Base-by-base conservation (phyloP, 805 yeast genomes). In the Saturnispora halmiae region DNA sequence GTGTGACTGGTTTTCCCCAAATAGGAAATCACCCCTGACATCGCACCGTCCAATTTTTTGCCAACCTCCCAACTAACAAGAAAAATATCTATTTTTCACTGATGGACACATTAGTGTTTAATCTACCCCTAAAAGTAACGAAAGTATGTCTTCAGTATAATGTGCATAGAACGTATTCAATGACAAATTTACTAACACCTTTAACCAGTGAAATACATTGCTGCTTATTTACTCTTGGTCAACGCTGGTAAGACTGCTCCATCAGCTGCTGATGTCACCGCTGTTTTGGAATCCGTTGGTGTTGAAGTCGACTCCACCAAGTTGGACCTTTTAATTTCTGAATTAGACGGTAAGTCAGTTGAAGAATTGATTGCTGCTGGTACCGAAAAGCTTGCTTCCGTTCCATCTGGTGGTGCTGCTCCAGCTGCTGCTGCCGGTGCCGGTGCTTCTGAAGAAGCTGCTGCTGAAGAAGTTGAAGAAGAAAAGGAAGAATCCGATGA, bases 181-280 rank as follows among this genome's bases (percentile, higher is more conserved):
- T 11, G 11, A 20, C 20, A 10, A n/a, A 4, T 15, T n/a, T 38
- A 38, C 30, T 30, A 38, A 20, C 36, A 25, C 30, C 20, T 11
- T 14, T 20, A 21, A 4, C 34, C 46, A 71, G 76, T 83, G 92
- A 83, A 82, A 73, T 83, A 83, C 80, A 75, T 83, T 73, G 94
- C 94, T 72, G 90, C 94, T 72, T 83, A 83, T 76, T 80, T 83
- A 70, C 78, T 83, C 72, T 80, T 83, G 67, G 81, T 71, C 63
- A 83, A 82, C 71, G 86, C 88, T 70, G 92, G 90, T 71, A 81
- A 79, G 73, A 67, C 82, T 61, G 52, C 83, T 58, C 92, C 94
- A 69, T 68, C 88, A 51, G 83, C 82, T 56, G 71, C 79, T 53
- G 86, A 81, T 69, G 73, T 82, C 70, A 67, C 81, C 65, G 51